Evolutionary conservation across 2,329 filamentous ascomycete species (phyloP), one percentile per base, ranked within the genome.

Genomic region (Diaporthe sp.): DNA sequence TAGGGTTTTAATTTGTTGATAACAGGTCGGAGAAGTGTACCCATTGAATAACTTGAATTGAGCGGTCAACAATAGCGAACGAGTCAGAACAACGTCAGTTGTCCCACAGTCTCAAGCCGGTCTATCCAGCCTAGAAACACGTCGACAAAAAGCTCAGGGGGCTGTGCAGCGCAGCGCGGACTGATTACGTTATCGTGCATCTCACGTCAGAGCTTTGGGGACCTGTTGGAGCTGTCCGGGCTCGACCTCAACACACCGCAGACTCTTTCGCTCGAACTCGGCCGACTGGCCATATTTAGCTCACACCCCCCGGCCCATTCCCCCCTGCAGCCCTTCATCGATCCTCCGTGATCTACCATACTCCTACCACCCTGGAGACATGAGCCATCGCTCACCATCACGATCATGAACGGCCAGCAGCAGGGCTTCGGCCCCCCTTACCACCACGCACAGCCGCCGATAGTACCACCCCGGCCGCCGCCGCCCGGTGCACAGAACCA

Each of bases 401-500:
- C 61, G 47, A 55, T 80, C 28, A 83, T 82, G 6, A 77, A 65
- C 22, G 44, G 37, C 58, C 71, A 73, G 20, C 71, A 65, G n/a
- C 71, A 55, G 60, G 47, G 47, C 47, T 47, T 73, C 25, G 47
- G 47, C 47, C 49, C 37, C 8, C 49, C 37, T 5, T 25, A 25
- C 13, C 47, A 58, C 15, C 12, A 22, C n/a, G 61, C 12, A 42
- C 65, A 70, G 65, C 65, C 65, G 71, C 58, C 71, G 5, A 57
- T 65, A 28, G 47, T 65, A 28, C 47, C 47, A 65, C 71, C 60
- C 25, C 58, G 34, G 22, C 71, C 58, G 2, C 25, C 70, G 44
- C 44, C 51, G 20, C 49, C 51, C 39, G 22, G 42, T 15, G 25
- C 25, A 39, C 77, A 83, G 71, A 88, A 88, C 78, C 81, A 83